A percentile compares a stretch with the other conserved stretches of the same genome.
These are phyloP conservation scores for Lactarius hatsudake DNA, from an alignment of 768 basidiomycete species.

Conservation along the genomic window DNA sequence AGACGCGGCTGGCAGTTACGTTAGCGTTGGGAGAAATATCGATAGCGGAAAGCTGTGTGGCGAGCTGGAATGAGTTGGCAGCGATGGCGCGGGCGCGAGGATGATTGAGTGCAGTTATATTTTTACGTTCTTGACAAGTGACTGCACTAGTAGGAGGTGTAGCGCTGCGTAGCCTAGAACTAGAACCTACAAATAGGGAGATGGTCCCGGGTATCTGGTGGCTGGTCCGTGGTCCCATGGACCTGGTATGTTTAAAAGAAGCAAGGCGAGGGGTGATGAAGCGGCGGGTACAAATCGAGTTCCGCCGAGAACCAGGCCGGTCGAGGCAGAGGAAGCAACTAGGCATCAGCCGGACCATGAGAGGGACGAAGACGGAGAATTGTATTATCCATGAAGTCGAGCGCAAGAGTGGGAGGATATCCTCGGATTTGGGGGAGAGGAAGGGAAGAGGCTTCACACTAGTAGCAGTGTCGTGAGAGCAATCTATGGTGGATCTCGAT, in stretches of 20 bases:
- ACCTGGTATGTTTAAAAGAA: constrained; percentile 15
- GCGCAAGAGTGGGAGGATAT: not conserved
- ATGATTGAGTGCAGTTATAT: constrained; percentile 1
- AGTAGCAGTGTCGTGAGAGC: constrained; percentile 1
- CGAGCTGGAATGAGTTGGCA: constrained; percentile 19
- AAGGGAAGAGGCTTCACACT: not conserved
- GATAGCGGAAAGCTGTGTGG: constrained; percentile 25
- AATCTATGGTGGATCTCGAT: constrained; percentile 15
- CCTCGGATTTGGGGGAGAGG: constrained; percentile 5
- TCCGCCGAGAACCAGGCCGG: constrained; percentile 4
- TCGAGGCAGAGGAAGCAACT: constrained; percentile 1
- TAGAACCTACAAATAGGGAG: constrained; percentile 4
- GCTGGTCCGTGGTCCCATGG: constrained; percentile 18
- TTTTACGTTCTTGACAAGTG: not conserved
- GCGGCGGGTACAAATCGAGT: constrained; percentile 14
- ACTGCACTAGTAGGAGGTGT: not conserved
- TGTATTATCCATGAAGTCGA: not conserved
- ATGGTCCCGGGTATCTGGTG: constrained; percentile 9
- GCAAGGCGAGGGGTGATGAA: constrained; percentile 17
- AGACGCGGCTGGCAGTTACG: constrained; percentile 24
- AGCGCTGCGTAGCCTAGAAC: not conserved
- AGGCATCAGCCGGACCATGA: not conserved
- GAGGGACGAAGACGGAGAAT: not conserved
- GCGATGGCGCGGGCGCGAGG: not conserved
- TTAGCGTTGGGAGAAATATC: constrained; percentile 25